A percentile compares a stretch with the other conserved stretches of the same genome.
phyloP scores from a whole-genome alignment of 192 early-diverging fungal genomes.

The Coemansia sp. region DNA sequence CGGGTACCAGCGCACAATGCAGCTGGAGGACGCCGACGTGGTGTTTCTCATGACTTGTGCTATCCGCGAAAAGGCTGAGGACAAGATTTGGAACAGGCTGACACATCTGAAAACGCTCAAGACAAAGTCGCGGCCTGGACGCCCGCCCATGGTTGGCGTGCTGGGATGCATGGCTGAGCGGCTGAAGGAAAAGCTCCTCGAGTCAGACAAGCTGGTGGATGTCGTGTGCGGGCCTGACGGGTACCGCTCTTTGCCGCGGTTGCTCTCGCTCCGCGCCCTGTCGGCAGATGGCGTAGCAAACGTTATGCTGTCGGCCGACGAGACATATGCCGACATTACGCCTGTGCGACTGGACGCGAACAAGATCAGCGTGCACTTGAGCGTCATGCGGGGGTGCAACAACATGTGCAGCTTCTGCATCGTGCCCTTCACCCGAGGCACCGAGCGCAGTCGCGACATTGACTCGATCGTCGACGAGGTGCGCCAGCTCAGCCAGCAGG shows the following conservation, averaged over 20 bases:
- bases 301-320: conserved; percentile 77
- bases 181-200: conserved; percentile 68
- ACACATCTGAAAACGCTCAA: conserved; percentile 58
- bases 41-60: conserved; percentile 77
- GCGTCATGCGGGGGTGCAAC: conserved; percentile 79
- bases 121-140: conserved; percentile 55
- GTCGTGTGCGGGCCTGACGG: conserved; percentile 78
- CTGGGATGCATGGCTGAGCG: conserved; percentile 80
- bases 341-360: conserved; percentile 66
- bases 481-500: conserved; percentile 60
- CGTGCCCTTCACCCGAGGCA: conserved; percentile 75
- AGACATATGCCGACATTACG: conserved; percentile 78
- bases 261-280: conserved; percentile 64
- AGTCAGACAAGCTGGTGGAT: conserved; percentile 68
- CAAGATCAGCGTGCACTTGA: conserved; percentile 68
- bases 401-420: conserved; percentile 84
- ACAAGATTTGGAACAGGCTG: conserved; percentile 69
- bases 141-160: conserved; percentile 71
- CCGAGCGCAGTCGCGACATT: conserved; percentile 68
- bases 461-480: conserved; percentile 70
- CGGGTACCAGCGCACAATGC: conserved; percentile 63
- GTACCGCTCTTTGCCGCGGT: conserved; percentile 71
- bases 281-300: conserved; percentile 72
- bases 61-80: conserved; percentile 76
- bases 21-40: conserved; percentile 60